phyloP scores from a whole-genome alignment of 1,284 basidiomycete genomes.

The Sanguinoderma infundibulare region DNA sequence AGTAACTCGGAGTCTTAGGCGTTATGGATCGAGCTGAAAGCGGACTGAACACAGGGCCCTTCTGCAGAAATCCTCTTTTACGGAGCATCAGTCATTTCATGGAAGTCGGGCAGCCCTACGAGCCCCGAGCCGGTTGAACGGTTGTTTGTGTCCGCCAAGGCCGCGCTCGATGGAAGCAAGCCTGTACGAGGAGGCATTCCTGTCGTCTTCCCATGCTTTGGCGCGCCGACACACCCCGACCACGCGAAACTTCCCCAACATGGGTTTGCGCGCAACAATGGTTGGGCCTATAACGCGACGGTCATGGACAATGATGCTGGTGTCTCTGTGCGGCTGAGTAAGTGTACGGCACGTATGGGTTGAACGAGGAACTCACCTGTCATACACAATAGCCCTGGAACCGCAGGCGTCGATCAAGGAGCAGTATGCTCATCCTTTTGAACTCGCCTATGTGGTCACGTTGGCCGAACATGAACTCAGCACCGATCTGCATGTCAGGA shows the following conservation, averaged over 20 bases:
- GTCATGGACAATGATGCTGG: constrained; percentile 73
- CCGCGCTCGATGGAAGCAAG: constrained; percentile 74
- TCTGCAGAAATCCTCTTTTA: constrained; percentile 75
- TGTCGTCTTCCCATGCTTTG: constrained; percentile 87
- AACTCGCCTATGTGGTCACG: constrained; percentile 80
- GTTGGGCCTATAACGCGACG: constrained; percentile 70
- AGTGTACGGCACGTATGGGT: constrained; percentile 31
- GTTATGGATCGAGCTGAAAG: constrained; percentile 1
- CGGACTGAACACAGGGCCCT: constrained; percentile 56
- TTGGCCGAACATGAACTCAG: constrained; percentile 75
- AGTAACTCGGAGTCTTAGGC: constrained; percentile 37
- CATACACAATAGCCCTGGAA: constrained; percentile 61
- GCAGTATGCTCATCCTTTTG: constrained; percentile 66
- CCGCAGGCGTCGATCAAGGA: constrained; percentile 62
- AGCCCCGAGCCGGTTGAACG: constrained; percentile 57
- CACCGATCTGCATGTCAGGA: constrained; percentile 81
- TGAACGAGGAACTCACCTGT: background rate
- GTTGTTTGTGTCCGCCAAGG: constrained; percentile 79
- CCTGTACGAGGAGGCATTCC: constrained; percentile 86
- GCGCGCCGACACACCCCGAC: constrained; percentile 72
- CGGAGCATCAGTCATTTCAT: constrained; percentile 84
- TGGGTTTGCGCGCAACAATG: constrained; percentile 80
- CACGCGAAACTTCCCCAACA: constrained; percentile 81
- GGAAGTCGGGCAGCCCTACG: constrained; percentile 55
- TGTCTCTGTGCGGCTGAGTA: constrained; percentile 77